phyloP scores from a whole-genome alignment of 441 rosid genomes.

The Melastoma candidum region DNA sequence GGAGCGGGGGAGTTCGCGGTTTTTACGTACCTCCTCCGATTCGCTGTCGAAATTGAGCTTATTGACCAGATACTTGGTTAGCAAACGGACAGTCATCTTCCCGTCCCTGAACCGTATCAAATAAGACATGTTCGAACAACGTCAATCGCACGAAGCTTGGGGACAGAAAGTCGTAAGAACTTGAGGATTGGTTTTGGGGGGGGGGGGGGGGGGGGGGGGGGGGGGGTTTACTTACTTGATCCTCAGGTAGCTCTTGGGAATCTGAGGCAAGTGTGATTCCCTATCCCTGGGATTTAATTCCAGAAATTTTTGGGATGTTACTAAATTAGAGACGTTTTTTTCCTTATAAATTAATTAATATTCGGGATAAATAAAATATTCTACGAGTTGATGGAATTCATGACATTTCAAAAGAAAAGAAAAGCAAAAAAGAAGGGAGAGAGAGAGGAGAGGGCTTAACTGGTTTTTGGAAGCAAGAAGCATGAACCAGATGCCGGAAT shows the following conservation, averaged over 20 bases:
- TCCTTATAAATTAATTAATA: not conserved
- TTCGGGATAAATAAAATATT: not conserved
- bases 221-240: constrained; percentile 54
- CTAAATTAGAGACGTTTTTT: not conserved
- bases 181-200: not conserved
- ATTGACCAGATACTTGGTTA: constrained; percentile 90
- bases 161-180: not conserved
- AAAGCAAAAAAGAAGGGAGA: not conserved
- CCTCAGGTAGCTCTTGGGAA: constrained; percentile 90
- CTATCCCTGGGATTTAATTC: constrained; percentile 44
- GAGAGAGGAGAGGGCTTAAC: constrained; percentile 37
- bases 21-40: constrained; percentile 65
- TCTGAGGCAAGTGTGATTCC: constrained; percentile 89
- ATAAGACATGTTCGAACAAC: not conserved
- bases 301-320: too few species aligned
- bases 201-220: too few species aligned
- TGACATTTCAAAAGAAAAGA: not conserved
- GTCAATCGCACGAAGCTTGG: too few species aligned
- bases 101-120: constrained; percentile 60
- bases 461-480: constrained; percentile 83
- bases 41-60: constrained; percentile 90
- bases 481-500: constrained; percentile 95
- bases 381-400: not conserved
- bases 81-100: constrained; percentile 81
- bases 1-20: not conserved